Evolutionary conservation across 306 rosid species (phyloP).

Genomic region (Benincasa hispida): DNA sequence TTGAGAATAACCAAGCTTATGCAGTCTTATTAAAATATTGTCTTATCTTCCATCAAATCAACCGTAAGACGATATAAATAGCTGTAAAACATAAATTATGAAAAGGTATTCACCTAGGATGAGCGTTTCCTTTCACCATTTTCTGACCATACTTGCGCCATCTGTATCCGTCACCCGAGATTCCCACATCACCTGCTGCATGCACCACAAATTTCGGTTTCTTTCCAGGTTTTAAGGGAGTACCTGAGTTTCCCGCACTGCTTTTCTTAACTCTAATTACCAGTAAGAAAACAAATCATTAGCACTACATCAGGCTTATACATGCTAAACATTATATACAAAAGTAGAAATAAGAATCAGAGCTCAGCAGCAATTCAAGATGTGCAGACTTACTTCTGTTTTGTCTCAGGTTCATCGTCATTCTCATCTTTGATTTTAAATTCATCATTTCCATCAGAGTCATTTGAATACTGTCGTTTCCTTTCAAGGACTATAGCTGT

Average conservation of each 20-base stretch:
- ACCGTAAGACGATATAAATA: neutral
- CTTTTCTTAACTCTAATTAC: slow-evolving; percentile 69
- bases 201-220: slow-evolving; percentile 75
- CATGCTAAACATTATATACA: neutral
- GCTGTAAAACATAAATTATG: neutral
- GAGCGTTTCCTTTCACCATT: slow-evolving; percentile 93
- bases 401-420: slow-evolving; percentile 40
- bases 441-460: slow-evolving; percentile 38
- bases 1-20: neutral
- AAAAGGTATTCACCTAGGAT: slow-evolving; percentile 57
- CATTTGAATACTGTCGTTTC: slow-evolving; percentile 34
- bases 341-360: neutral
- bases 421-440: slow-evolving; percentile 48
- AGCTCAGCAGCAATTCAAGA: slow-evolving; percentile 1
- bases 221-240: slow-evolving; percentile 46
- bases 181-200: slow-evolving; percentile 86
- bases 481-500: slow-evolving; percentile 28
- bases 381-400: slow-evolving; percentile 48
- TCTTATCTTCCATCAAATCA: neutral
- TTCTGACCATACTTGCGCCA: slow-evolving; percentile 99
- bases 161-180: slow-evolving; percentile 89
- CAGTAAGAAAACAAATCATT: slow-evolving; percentile 12
- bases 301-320: neutral
- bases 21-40: neutral
- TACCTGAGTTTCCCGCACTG: slow-evolving; percentile 28